Conservation (phyloP, 1,284 basidiomycete species). For the Malassezia cuniculi region DNA sequence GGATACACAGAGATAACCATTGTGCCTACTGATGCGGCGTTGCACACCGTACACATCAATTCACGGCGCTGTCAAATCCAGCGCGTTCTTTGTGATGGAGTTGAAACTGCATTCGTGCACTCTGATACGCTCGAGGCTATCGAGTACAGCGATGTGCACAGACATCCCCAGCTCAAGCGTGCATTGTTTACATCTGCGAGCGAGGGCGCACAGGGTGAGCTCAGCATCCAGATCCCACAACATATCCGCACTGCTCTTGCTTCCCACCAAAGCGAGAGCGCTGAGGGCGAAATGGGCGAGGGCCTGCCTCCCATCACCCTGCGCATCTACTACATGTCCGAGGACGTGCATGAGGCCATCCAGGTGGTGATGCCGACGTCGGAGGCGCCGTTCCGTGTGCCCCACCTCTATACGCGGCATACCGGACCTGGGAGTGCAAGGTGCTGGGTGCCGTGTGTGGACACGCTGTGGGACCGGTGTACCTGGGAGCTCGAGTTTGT, state of each 20-base stretch:
- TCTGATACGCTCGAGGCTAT: constrained; percentile 61
- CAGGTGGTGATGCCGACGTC: constrained; percentile 71
- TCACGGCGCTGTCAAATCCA: constrained; percentile 71
- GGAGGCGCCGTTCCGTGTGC: constrained; percentile 62
- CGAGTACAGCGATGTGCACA: constrained; percentile 59
- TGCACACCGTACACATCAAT: constrained; percentile 69
- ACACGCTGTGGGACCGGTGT: constrained; percentile 87
- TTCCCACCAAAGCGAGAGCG: constrained; percentile 17
- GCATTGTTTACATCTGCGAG: constrained; percentile 76
- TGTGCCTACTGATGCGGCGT: constrained; percentile 60
- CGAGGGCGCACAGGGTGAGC: constrained; percentile 81
- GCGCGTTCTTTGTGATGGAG: constrained; percentile 53
- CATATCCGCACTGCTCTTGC: constrained; percentile 13
- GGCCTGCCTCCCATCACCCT: constrained; percentile 68
- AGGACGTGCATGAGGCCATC: constrained; percentile 69
- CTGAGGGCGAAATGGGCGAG: constrained; percentile 15
- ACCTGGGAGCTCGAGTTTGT: constrained; percentile 98
- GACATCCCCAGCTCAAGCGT: constrained; percentile 84
- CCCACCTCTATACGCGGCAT: constrained; percentile 81
- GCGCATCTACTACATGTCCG: constrained; percentile 65
- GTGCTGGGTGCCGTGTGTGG: constrained; percentile 93
- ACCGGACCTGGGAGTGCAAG: constrained; percentile 78
- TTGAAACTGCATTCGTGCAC: constrained; percentile 58
- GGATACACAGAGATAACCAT: constrained; percentile 76
- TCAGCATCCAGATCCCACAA: constrained; percentile 71